phyloP scores from a whole-genome alignment of 2,329 filamentous ascomycete species.

The Fusarium sp. region DNA sequence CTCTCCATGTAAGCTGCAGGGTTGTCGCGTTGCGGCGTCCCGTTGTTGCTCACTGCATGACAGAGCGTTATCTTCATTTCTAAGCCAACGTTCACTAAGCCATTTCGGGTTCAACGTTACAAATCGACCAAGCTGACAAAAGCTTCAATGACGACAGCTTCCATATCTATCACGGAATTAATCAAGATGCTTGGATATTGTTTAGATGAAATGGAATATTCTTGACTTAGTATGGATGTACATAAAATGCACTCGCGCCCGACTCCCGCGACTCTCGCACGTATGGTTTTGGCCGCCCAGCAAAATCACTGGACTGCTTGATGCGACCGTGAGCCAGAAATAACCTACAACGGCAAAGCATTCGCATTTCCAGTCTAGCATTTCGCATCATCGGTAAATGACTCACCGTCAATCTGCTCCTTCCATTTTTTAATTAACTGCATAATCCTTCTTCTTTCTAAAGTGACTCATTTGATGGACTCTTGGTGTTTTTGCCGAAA shows the following conservation, averaged over 20 bases:
- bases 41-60: neutral
- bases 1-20: neutral
- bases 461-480: conserved; percentile 9
- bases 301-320: neutral
- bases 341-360: neutral
- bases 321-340: too few relatives aligned
- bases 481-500: neutral
- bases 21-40: neutral
- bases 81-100: conserved; percentile 23
- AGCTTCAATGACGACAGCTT: conserved; percentile 3
- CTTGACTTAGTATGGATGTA: neutral
- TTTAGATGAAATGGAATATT: neutral
- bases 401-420: neutral
- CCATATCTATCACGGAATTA: neutral
- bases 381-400: neutral
- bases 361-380: neutral
- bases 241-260: neutral
- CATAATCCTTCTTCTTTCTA: neutral
- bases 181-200: neutral
- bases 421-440: neutral
- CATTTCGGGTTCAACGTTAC: neutral
- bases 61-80: conserved; percentile 10
- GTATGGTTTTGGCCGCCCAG: neutral
- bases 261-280: rapidly evolving
- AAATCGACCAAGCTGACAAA: conserved; percentile 27